phyloP scores from a whole-genome alignment of 768 basidiomycete species.

The Boletellus sp. region DNA sequence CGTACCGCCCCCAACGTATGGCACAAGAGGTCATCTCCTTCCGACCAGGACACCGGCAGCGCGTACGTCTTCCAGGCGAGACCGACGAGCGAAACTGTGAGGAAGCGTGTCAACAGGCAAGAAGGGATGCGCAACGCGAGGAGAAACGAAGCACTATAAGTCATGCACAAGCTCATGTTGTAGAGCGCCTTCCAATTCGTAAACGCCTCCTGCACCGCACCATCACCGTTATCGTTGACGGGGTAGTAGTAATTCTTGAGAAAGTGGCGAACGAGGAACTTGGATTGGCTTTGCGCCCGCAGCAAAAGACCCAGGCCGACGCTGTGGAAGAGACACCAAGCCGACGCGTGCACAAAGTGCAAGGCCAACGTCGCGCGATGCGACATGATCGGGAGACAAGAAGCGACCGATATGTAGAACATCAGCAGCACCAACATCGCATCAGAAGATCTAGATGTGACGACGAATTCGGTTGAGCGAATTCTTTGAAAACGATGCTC shows the following conservation, averaged over 20 bases:
- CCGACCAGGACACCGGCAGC: slow-evolving; percentile 78
- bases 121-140: not conserved
- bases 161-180: slow-evolving; percentile 93
- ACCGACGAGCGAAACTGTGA: slow-evolving; percentile 74
- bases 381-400: slow-evolving; percentile 59
- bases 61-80: slow-evolving; percentile 90
- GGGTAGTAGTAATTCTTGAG: slow-evolving; percentile 93
- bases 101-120: not conserved
- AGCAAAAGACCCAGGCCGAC: slow-evolving; percentile 84
- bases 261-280: slow-evolving; percentile 91
- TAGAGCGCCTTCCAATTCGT: slow-evolving; percentile 93
- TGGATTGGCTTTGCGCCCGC: slow-evolving; percentile 77
- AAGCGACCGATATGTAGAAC: slow-evolving; percentile 57
- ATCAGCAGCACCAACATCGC: slow-evolving; percentile 74
- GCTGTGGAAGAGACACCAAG: slow-evolving; percentile 86
- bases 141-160: slow-evolving; percentile 62
- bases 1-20: slow-evolving; percentile 86
- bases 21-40: slow-evolving; percentile 80
- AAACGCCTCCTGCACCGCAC: slow-evolving; percentile 91
- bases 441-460: slow-evolving; percentile 68
- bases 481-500: not conserved
- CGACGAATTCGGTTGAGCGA: slow-evolving; percentile 21
- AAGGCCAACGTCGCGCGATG: slow-evolving; percentile 48
- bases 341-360: slow-evolving; percentile 78
- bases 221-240: slow-evolving; percentile 58